Evolutionary conservation across 2,329 filamentous ascomycete species (phyloP), one percentile per base, ranked within the genome.

Genomic region (Alternaria alternata): DNA sequence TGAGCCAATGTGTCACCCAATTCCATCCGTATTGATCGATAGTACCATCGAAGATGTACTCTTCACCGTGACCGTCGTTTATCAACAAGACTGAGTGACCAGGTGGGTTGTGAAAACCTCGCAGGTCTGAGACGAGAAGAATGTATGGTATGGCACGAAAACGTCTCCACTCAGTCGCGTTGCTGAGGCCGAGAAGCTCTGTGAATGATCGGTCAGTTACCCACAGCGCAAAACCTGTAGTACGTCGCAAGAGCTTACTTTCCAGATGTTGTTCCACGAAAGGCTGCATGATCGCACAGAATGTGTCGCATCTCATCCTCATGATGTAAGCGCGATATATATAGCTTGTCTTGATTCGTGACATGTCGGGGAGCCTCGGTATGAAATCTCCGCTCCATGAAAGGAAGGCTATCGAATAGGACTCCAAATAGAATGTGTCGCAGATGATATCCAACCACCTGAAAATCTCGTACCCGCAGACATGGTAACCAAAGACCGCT

Each of bases 1-100:
- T 34, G 11, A 54, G 42, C 42, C 42, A 54, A 39, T 47, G 30
- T 14, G 22, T 54, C 32, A 14, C n/a, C 52, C 52, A 54, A 7
- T 46, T 3, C 16, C 41, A n/a, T 32, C 30, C 52, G 32, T 28
- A 54, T 38, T 54, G 52, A 11, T 54, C 42, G 18, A 28, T 28
- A 18, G 41, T 54, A 41, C 42, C 42, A 16, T 54, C 52, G 6
- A 54, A 47, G 5, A 47, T 20, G 30, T 46, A 11, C 9, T 54
- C 22, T 9, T 9, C 36, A n/a, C 22, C n/a, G 42, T 54, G 38
- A 20, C 12, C 30, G 16, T 54, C 42, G 8, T 5, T 38, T 20
- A 54, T 7, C 30, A 20, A 1, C 11, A 47, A 22, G 24, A 32
- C 28, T 3, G 42, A 54, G 32, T 54, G 52, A 11, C 9, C 14